Conservation (phyloP, 2,329 filamentous ascomycete species). For the Fusarium compactum region DNA sequence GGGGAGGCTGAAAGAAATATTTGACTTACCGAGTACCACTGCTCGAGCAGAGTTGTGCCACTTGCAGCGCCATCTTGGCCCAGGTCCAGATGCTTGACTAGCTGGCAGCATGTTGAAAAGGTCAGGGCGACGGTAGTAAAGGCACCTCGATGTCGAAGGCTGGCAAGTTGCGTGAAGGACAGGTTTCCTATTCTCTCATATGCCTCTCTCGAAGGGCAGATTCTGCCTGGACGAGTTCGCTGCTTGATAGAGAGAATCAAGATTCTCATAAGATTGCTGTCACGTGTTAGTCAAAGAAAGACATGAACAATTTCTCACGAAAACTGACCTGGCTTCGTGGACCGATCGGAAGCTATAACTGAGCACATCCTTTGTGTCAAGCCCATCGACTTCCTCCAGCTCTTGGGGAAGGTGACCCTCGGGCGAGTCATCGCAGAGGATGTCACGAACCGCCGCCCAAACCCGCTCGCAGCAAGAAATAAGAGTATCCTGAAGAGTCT, state of each 20-base stretch:
- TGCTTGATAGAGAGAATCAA: constrained; percentile 68
- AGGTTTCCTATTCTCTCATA: constrained; percentile 77
- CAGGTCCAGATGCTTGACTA: constrained; percentile 63
- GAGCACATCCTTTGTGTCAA: constrained; percentile 87
- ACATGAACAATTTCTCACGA: constrained; percentile 19
- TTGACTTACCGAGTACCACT: constrained; percentile 75
- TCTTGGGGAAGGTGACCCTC: constrained; percentile 88
- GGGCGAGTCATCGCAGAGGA: constrained; percentile 93
- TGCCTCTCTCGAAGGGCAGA: constrained; percentile 64
- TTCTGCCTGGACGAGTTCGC: constrained; percentile 56
- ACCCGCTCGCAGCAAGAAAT: constrained; percentile 73
- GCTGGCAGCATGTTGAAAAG: constrained; percentile 82
- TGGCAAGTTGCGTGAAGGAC: constrained; percentile 85
- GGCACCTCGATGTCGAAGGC: constrained; percentile 88
- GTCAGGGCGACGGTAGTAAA: constrained; percentile 94
- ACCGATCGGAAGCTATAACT: constrained; percentile 96
- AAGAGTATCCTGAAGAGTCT: constrained; percentile 65
- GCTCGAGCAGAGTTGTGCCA: constrained; percentile 61
- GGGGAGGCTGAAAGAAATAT: background rate
- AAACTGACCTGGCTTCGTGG: constrained; percentile 85
- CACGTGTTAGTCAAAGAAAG: constrained; percentile 9
- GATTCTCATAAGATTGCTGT: constrained; percentile 77
- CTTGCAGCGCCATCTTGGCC: constrained; percentile 50
- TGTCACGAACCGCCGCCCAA: constrained; percentile 80
- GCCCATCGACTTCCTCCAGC: constrained; percentile 75